Percentiles rank a stretch among this genome's conserved stretches.
Conservation (phyloP, 2,329 filamentous ascomycete species). For the Dactylellina cionopaga region DNA sequence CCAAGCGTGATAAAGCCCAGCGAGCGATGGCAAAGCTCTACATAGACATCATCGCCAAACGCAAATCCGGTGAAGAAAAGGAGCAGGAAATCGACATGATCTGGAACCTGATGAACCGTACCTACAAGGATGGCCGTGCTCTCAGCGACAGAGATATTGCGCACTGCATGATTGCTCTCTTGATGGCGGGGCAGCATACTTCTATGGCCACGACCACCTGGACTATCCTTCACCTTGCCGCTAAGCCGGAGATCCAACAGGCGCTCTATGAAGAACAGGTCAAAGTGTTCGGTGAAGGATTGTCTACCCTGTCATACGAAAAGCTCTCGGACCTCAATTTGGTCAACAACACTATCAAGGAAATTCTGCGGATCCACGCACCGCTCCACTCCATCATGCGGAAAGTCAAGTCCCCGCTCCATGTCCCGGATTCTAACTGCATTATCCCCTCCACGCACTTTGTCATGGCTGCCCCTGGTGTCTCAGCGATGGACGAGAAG, state of each 20-base stretch:
- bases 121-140: too few relatives aligned
- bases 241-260: slow-evolving; percentile 73
- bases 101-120: too few relatives aligned
- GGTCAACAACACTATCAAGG: too few relatives aligned
- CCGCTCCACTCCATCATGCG: slow-evolving; percentile 79
- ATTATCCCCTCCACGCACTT: slow-evolving; percentile 66
- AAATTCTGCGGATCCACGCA: slow-evolving; percentile 74
- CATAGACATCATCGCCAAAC: slow-evolving; percentile 73
- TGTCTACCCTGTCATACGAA: slow-evolving; percentile 70
- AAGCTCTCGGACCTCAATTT: slow-evolving; percentile 70
- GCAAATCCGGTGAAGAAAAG: slow-evolving; percentile 62
- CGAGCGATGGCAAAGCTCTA: slow-evolving; percentile 76
- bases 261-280: slow-evolving; percentile 76
- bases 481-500: slow-evolving; percentile 65
- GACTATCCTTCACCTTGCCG: slow-evolving; percentile 78
- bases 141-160: too few relatives aligned
- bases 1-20: slow-evolving; percentile 75
- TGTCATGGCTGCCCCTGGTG: slow-evolving; percentile 65
- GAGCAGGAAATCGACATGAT: slow-evolving; percentile 73
- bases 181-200: too few relatives aligned
- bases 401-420: slow-evolving; percentile 74
- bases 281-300: slow-evolving; percentile 66
- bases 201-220: slow-evolving; percentile 78
- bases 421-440: slow-evolving; percentile 68
- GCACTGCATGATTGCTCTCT: too few relatives aligned